A percentile compares a stretch with the other conserved stretches of the same genome.
These are phyloP conservation scores for Aspergillaceae sp. DNA, from an alignment of 2,329 filamentous ascomycete genomes.

Conservation along the genomic window DNA sequence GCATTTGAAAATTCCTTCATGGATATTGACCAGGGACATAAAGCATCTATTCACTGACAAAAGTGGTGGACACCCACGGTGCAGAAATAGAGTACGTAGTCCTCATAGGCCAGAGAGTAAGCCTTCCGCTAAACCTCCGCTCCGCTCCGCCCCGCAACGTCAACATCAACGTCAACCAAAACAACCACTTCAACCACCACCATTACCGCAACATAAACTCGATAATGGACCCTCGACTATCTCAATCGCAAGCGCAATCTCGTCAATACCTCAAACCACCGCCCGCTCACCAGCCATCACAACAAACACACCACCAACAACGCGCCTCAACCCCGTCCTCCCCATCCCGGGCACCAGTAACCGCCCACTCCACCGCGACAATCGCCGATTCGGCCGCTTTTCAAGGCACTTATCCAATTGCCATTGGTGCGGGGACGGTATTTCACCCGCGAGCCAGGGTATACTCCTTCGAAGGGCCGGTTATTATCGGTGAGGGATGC, in stretches of 20 bases:
- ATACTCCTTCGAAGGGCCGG: conserved; percentile 67
- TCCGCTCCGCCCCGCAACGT: not conserved
- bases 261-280: conserved; percentile 19
- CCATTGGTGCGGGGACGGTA: conserved; percentile 66
- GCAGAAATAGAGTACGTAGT: no score
- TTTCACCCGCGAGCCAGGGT: conserved; percentile 80
- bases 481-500: conserved; percentile 71
- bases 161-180: not conserved
- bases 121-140: not conserved
- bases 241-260: not conserved
- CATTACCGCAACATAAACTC: not conserved
- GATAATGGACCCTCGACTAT: conserved; percentile 10
- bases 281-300: conserved; percentile 32
- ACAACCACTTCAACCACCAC: not conserved
- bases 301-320: conserved; percentile 22
- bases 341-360: conserved; percentile 28
- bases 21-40: no score
- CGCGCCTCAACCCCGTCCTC: conserved; percentile 17
- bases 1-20: no score
- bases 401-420: conserved; percentile 66
- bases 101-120: not conserved
- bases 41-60: no score
- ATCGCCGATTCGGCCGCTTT: conserved; percentile 33
- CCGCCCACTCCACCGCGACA: conserved; percentile 28
- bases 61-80: no score